These are phyloP conservation scores for Pouteria campechiana DNA, from an alignment of 179 eudicot species.

Conservation along the genomic window DNA sequence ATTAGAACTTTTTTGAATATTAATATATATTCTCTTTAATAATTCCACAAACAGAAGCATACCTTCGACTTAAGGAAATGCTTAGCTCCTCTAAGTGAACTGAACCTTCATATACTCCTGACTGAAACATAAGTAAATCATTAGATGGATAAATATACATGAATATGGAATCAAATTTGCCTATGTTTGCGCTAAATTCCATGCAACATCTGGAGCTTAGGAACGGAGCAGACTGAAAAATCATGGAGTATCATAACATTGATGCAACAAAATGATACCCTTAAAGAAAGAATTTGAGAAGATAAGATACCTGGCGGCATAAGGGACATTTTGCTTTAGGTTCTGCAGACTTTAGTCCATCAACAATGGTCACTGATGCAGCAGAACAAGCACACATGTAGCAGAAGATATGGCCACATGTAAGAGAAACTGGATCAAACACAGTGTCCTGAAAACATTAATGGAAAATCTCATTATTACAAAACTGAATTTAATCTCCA, in stretches of 20 bases:
- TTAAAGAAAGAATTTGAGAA: too few relatives aligned
- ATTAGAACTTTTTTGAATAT: too few relatives aligned
- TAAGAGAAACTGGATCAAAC: slow-evolving; percentile 80
- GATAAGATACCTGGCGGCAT: slow-evolving; percentile 75
- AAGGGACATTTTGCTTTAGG: slow-evolving; percentile 69
- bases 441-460: slow-evolving; percentile 55
- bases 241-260: too few relatives aligned
- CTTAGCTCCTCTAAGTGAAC: slow-evolving; percentile 86
- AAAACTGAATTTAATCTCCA: too few relatives aligned
- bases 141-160: too few relatives aligned
- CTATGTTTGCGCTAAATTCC: too few relatives aligned
- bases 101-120: slow-evolving; percentile 55
- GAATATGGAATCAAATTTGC: too few relatives aligned
- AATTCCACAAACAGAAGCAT: slow-evolving; percentile 3
- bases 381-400: slow-evolving; percentile 84
- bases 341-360: slow-evolving; percentile 58
- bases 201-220: too few relatives aligned
- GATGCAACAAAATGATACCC: too few relatives aligned
- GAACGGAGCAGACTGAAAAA: too few relatives aligned
- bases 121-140: too few relatives aligned
- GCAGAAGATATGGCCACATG: slow-evolving; percentile 86
- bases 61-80: slow-evolving; percentile 64
- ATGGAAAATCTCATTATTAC: background rate
- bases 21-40: too few relatives aligned
- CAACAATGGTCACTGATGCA: slow-evolving; percentile 78